Percentiles rank a stretch among this genome's conserved stretches.
phyloP scores from a whole-genome alignment of 1,284 basidiomycete species.

The Dichomitus squalens region DNA sequence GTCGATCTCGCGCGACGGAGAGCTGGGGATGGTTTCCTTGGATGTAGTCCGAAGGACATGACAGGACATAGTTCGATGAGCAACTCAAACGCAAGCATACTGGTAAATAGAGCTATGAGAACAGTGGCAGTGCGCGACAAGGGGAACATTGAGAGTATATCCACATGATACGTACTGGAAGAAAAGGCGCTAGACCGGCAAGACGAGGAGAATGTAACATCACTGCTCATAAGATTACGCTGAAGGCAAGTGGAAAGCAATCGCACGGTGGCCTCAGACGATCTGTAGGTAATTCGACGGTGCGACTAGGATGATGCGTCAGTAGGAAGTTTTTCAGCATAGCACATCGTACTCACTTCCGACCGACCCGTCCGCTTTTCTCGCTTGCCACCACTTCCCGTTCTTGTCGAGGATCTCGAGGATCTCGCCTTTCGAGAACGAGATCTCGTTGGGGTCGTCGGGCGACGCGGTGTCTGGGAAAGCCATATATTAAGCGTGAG shows the following conservation, averaged over 20 bases:
- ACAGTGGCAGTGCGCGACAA: conserved; percentile 14
- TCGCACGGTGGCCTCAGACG: conserved; percentile 41
- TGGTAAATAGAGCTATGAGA: conserved; percentile 26
- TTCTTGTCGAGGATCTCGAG: conserved; percentile 94
- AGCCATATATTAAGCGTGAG: conserved; percentile 5
- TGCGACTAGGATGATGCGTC: conserved; percentile 53
- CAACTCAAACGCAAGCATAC: conserved; percentile 9
- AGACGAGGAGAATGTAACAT: conserved; percentile 18
- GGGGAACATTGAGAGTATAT: conserved; percentile 5
- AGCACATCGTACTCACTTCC: conserved; percentile 63
- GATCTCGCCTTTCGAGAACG: conserved; percentile 91
- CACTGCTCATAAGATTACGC: conserved; percentile 22
- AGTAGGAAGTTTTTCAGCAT: conserved; percentile 9
- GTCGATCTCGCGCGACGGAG: not conserved
- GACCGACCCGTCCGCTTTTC: conserved; percentile 78
- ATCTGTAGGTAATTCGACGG: conserved; percentile 83
- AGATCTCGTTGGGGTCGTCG: conserved; percentile 96
- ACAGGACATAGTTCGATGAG: conserved; percentile 14
- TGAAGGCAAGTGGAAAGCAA: conserved; percentile 5
- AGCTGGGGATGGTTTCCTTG: conserved; percentile 12
- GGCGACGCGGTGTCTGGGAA: conserved; percentile 81
- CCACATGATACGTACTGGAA: conserved; percentile 10
- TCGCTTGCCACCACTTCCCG: conserved; percentile 97
- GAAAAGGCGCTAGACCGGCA: conserved; percentile 3
- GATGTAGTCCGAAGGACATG: conserved; percentile 17